These are phyloP conservation scores for Pulveroboletus ravenelii DNA, from an alignment of 768 basidiomycete genomes.

Conservation along the genomic window DNA sequence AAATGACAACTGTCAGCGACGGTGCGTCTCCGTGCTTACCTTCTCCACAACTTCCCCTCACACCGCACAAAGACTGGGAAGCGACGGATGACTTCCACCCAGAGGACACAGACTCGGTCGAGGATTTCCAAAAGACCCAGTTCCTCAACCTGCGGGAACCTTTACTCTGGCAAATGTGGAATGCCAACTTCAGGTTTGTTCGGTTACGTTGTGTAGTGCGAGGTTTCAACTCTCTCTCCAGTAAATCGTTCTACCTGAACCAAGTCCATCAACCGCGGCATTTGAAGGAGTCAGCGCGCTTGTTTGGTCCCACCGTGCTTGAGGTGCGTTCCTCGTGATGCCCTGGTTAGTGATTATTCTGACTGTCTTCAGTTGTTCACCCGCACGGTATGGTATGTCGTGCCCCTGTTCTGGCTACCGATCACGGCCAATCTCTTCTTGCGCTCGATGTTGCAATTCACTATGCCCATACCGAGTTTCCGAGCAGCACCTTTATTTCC, in stretches of 20 bases:
- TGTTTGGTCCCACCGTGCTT: slow-evolving; percentile 78
- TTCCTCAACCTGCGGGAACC: slow-evolving; percentile 91
- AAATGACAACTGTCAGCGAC: slow-evolving; percentile 71
- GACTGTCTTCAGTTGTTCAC: slow-evolving; percentile 57
- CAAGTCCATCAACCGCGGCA: slow-evolving; percentile 98
- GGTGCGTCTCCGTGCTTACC: slow-evolving; percentile 43
- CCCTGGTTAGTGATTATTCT: neutral
- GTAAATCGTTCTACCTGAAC: slow-evolving; percentile 92
- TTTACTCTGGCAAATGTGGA: slow-evolving; percentile 81
- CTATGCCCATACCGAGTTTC: slow-evolving; percentile 63
- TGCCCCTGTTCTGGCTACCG: slow-evolving; percentile 89
- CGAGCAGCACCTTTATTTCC: slow-evolving; percentile 52
- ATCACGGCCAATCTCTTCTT: slow-evolving; percentile 75
- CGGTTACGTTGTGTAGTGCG: neutral
- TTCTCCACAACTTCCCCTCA: slow-evolving; percentile 7
- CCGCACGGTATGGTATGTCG: slow-evolving; percentile 88
- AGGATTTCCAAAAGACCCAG: slow-evolving; percentile 83
- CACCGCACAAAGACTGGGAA: slow-evolving; percentile 65
- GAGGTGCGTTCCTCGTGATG: slow-evolving; percentile 49
- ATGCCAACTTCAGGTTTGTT: slow-evolving; percentile 72
- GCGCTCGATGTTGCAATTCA: slow-evolving; percentile 81
- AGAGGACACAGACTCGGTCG: slow-evolving; percentile 75
- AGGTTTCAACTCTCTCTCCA: slow-evolving; percentile 27
- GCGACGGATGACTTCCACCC: slow-evolving; percentile 88
- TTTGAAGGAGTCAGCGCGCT: slow-evolving; percentile 71